Percentiles rank a stretch among this genome's conserved stretches.
phyloP scores from a whole-genome alignment of 1,284 basidiomycete species.

The Singerocomus inundabilis region DNA sequence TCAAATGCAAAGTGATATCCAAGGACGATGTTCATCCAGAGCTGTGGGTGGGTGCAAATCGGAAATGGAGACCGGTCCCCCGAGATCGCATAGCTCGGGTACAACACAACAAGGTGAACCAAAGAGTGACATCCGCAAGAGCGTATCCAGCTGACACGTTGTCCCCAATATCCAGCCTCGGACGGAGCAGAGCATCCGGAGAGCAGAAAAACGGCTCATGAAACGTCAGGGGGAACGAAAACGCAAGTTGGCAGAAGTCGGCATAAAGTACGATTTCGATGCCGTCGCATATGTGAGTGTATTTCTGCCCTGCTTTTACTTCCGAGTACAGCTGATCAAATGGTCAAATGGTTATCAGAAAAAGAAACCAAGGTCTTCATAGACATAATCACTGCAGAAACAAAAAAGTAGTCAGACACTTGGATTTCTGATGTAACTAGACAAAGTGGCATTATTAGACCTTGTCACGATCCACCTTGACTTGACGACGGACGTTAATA shows the following conservation, averaged over 20 bases:
- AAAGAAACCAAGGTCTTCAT: constrained; percentile 28
- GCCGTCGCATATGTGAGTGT: constrained; percentile 65
- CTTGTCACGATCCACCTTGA: too few species aligned
- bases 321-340: neutral
- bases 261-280: constrained; percentile 89
- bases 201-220: constrained; percentile 69
- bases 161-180: constrained; percentile 54
- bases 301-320: neutral
- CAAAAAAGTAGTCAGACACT: too few species aligned
- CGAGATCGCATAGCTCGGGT: constrained; percentile 68
- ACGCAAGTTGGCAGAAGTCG: constrained; percentile 74
- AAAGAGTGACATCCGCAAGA: too few species aligned
- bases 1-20: constrained; percentile 86
- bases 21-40: constrained; percentile 89
- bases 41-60: constrained; percentile 96
- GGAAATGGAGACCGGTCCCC: constrained; percentile 84
- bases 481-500: too few species aligned
- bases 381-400: too few species aligned
- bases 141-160: neutral
- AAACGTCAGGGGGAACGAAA: constrained; percentile 79
- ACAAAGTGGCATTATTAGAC: too few species aligned
- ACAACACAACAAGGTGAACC: constrained; percentile 77
- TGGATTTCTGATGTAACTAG: too few species aligned
- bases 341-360: constrained; percentile 25
- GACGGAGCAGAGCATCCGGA: constrained; percentile 69